Base-by-base conservation (phyloP, 1,139 yeast species). In the Yamadazyma trypodendri region DNA sequence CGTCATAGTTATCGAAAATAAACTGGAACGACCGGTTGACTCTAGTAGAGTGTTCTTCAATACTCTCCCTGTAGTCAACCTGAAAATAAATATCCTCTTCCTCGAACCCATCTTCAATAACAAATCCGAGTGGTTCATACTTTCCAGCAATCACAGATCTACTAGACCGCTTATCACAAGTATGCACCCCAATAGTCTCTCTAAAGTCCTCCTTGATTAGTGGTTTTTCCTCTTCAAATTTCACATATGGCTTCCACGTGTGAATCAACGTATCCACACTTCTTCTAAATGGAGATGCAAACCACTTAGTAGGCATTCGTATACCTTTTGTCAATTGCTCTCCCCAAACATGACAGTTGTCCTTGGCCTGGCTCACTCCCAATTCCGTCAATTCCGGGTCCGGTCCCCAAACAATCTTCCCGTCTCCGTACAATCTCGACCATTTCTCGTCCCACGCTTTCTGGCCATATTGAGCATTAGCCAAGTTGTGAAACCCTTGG, bases 401-500 rank as follows among this genome's bases (percentile, higher is more conserved):
- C 0, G 76, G 76, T 2, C 70, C 77, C 75, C 75, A 71, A 3
- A 60, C 65, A 7, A 65, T 56, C 27, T 63, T 58, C 6, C 72
- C 76, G 45, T 71, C 75, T 1, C 75, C 74, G 36, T 58, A 60
- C 34, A 65, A 45, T 37, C 61, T 65, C 33, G 69, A 63, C 73
- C 75, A 71, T 44, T 69, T 48, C 18, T 58, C 60, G 41, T 70
- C 66, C 77, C 77, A 71, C 2, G 51, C 67, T 27, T 62, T 54
- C 36, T 70, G 62, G 2, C 76, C 76, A 40, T 70, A 70, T 41
- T 60, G 56, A 13, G 58, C 38, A 44, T 69, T 72, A 31, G 73
- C 75, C 43, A 68, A 48, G 48, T 71, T 71, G 49, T 71, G 77
- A 49, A 45, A 68, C 3, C 76, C 76, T 46, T 70, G 73, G 3